Evolutionary conservation across 129 eudicot species (phyloP).

Genomic region (sunflower (Helianthus annuus)): HanXRQr2.0-SUNRISE NC_035434.2:164993197-164993696

Average conservation of each 20-base stretch:
- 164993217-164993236: no score
- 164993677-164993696: background rate
- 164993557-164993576: background rate
- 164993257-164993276: no score
- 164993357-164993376: no score
- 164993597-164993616: conserved; percentile 55
- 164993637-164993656: conserved; percentile 64
- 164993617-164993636: conserved; percentile 44
- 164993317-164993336: no score
- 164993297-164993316: no score
- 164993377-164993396: no score
- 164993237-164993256: no score
- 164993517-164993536: background rate
- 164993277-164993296: no score
- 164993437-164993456: background rate
- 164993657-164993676: conserved; percentile 45
- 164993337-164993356: no score
- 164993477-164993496: conserved; percentile 55
- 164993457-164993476: background rate
- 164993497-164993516: conserved; percentile 52
- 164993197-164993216: no score
- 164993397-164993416: no score
- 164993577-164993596: conserved; percentile 63
- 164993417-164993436: no score
- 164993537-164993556: background rate